phyloP scores from a whole-genome alignment of 2,329 filamentous ascomycete species.

The Pyrenochaeta sp. region DNA sequence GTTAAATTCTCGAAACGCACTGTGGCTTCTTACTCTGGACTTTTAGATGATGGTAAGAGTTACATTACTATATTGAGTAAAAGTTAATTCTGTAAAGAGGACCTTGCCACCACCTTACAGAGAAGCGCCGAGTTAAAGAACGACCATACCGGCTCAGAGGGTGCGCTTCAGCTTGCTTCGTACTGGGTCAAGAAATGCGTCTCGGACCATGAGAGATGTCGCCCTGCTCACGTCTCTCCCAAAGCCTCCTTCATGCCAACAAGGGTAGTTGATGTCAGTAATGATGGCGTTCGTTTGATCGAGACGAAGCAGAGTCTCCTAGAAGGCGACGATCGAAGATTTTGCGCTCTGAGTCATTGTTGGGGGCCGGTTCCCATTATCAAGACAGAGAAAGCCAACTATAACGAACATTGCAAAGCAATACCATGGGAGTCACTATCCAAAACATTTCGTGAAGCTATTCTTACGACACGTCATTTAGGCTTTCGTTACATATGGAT shows the following conservation, averaged over 20 bases:
- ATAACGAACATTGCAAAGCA: slow-evolving; percentile 9
- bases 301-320: slow-evolving; percentile 11
- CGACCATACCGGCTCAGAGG: slow-evolving; percentile 19
- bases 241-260: slow-evolving; percentile 21
- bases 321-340: slow-evolving; percentile 11
- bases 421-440: slow-evolving; percentile 17
- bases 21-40: slow-evolving; percentile 14
- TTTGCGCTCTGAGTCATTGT: slow-evolving; percentile 31
- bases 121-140: slow-evolving; percentile 4
- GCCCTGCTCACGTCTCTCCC: background rate
- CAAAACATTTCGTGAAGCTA: slow-evolving; percentile 24
- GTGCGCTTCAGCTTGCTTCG: slow-evolving; percentile 22
- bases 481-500: slow-evolving; percentile 28
- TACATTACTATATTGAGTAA: background rate
- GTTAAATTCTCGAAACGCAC: slow-evolving; percentile 15
- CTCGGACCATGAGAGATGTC: slow-evolving; percentile 17
- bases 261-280: slow-evolving; percentile 24
- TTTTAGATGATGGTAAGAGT: slow-evolving; percentile 17
- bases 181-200: slow-evolving; percentile 25
- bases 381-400: slow-evolving; percentile 22
- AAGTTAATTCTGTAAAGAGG: slow-evolving; percentile 6
- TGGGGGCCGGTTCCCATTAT: slow-evolving; percentile 31
- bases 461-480: slow-evolving; percentile 19
- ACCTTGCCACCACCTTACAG: slow-evolving; percentile 15
- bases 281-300: slow-evolving; percentile 14